These are phyloP conservation scores for Fusarium xylarioides DNA, from an alignment of 2,329 filamentous ascomycete species.

Conservation along the genomic window DNA sequence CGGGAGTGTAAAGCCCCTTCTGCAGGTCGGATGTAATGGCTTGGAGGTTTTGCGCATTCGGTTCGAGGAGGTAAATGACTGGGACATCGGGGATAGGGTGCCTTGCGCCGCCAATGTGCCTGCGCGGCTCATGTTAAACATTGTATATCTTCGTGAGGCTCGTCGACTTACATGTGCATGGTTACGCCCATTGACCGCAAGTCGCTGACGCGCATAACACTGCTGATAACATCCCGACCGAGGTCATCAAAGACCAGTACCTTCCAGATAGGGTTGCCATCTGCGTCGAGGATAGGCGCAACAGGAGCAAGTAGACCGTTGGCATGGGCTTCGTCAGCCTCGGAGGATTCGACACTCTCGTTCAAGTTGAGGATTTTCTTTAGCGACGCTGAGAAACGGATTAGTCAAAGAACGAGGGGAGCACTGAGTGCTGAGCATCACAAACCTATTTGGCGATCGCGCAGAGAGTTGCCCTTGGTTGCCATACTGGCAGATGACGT, in stretches of 20 bases:
- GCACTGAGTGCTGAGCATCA: background rate
- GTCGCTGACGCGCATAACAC: slow-evolving; percentile 92
- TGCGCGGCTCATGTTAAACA: slow-evolving; percentile 49
- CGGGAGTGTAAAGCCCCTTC: slow-evolving; percentile 87
- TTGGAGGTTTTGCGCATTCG: slow-evolving; percentile 81
- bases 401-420: slow-evolving; percentile 4
- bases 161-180: slow-evolving; percentile 79
- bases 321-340: slow-evolving; percentile 69
- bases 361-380: slow-evolving; percentile 97
- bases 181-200: slow-evolving; percentile 93
- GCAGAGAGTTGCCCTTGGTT: slow-evolving; percentile 56
- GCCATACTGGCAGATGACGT: slow-evolving; percentile 53
- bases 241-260: slow-evolving; percentile 93
- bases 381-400: slow-evolving; percentile 73
- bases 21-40: slow-evolving; percentile 86
- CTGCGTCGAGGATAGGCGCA: slow-evolving; percentile 82
- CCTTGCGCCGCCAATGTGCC: slow-evolving; percentile 81
- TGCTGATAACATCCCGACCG: slow-evolving; percentile 95
- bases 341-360: slow-evolving; percentile 69
- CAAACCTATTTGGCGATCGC: slow-evolving; percentile 62
- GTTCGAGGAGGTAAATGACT: slow-evolving; percentile 95
- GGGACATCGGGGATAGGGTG: slow-evolving; percentile 96
- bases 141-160: background rate
- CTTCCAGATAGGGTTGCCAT: slow-evolving; percentile 97
- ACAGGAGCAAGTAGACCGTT: slow-evolving; percentile 73